Percentiles rank a stretch among this genome's conserved stretches.
These are phyloP conservation scores for Paecilomyces formosus DNA, from an alignment of 2,329 filamentous ascomycete species.

Conservation along the genomic window DNA sequence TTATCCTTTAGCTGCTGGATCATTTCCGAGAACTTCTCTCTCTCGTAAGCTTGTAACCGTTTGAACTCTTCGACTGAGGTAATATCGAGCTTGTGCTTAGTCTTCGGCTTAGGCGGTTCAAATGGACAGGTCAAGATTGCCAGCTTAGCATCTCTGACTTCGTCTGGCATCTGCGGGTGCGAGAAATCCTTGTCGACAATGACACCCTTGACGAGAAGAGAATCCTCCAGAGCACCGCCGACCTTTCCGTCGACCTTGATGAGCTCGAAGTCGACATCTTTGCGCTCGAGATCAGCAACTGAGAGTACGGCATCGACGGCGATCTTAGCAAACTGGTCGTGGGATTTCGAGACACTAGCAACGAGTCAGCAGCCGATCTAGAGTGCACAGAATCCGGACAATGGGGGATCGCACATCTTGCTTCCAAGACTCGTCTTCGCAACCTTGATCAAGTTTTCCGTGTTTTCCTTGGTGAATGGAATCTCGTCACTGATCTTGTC, in stretches of 20 bases:
- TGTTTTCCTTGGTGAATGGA: conserved; percentile 72
- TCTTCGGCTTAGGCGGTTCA: conserved; percentile 98
- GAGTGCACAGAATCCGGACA: not conserved
- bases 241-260: conserved; percentile 99
- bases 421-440: conserved; percentile 92
- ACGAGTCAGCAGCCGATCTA: conserved; percentile 10
- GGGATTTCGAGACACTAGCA: conserved; percentile 77
- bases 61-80: conserved; percentile 97
- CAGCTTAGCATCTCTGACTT: conserved; percentile 91
- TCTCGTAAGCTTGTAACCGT: conserved; percentile 92
- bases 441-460: conserved; percentile 82
- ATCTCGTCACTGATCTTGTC: conserved; percentile 91
- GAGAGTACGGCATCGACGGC: conserved; percentile 95
- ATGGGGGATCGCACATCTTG: conserved; percentile 61
- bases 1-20: conserved; percentile 97
- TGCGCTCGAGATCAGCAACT: conserved; percentile 89
- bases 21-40: conserved; percentile 96
- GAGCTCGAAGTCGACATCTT: conserved; percentile 96
- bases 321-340: conserved; percentile 96
- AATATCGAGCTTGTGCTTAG: conserved; percentile 98
- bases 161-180: conserved; percentile 96
- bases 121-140: conserved; percentile 97
- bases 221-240: conserved; percentile 86
- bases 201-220: conserved; percentile 90
- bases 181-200: conserved; percentile 99